A percentile compares a stretch with the other conserved stretches of the same genome.
Evolutionary conservation across 495 filamentous ascomycete genomes (phyloP).

Genomic region (Penicillium tannophilum): DNA sequence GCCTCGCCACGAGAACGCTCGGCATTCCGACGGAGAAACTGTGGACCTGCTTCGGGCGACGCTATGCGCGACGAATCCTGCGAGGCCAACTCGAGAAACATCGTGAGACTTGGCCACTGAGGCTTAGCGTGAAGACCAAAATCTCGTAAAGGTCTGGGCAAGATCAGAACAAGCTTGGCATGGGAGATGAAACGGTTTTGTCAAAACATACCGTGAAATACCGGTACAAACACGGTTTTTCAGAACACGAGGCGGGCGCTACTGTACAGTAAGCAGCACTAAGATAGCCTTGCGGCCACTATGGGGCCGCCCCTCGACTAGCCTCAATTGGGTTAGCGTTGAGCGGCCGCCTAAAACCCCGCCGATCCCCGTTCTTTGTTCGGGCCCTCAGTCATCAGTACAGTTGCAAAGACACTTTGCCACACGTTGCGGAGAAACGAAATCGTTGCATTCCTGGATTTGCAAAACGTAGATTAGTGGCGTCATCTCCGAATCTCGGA

Average conservation of each 20-base stretch:
- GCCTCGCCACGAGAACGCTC: too few species aligned
- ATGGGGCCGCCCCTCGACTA: neutral
- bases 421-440: neutral
- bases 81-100: too few species aligned
- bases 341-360: neutral
- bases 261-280: neutral
- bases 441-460: neutral
- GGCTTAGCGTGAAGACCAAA: too few species aligned
- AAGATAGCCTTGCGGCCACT: neutral
- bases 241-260: neutral
- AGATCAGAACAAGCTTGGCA: too few species aligned
- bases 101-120: too few species aligned
- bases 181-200: too few species aligned
- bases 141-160: too few species aligned
- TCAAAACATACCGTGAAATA: too few species aligned
- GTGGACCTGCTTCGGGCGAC: too few species aligned
- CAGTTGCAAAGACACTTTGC: neutral
- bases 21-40: too few species aligned
- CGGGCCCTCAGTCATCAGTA: neutral
- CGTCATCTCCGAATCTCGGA: neutral
- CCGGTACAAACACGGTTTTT: too few species aligned
- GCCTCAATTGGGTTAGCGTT: neutral
- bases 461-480: neutral
- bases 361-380: neutral
- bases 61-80: too few species aligned